phyloP scores from a whole-genome alignment of 176 grass and related monocot genomes.

The Aegilops speltoides region DNA sequence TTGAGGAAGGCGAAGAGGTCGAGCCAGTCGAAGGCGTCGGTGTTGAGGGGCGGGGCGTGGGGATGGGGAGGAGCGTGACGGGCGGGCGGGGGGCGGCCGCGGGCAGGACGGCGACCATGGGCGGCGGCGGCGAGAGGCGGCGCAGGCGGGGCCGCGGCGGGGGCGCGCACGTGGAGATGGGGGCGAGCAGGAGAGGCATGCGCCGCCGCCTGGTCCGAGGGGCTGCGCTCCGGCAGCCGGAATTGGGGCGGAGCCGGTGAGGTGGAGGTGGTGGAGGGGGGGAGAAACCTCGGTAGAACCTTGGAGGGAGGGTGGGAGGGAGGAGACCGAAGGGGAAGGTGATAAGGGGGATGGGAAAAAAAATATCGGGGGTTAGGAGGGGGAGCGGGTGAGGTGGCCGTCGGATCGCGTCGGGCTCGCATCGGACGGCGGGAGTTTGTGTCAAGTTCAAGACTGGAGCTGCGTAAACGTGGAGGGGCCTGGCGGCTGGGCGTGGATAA shows the following conservation, averaged over 20 bases:
- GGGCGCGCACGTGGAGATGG: conserved; percentile 41
- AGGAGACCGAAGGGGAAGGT: neutral
- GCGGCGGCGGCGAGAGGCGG: conserved; percentile 53
- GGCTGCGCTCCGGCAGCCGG: neutral
- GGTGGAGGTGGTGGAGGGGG: neutral
- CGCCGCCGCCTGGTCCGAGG: conserved; percentile 10
- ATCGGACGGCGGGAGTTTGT: neutral
- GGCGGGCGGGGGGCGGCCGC: conserved; percentile 1
- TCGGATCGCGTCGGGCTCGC: conserved; percentile 7
- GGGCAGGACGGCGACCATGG: conserved; percentile 35
- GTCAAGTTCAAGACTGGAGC: neutral
- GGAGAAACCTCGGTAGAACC: conserved; percentile 53
- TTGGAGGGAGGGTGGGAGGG: neutral
- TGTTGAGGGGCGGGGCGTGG: conserved; percentile 23
- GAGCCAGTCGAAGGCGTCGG: conserved; percentile 53
- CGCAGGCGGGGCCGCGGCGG: conserved; percentile 44
- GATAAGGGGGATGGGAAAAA: conserved; percentile 33
- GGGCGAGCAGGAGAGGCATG: conserved; percentile 53
- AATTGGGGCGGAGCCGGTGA: neutral
- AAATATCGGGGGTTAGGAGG: conserved; percentile 36
- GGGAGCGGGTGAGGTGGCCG: neutral
- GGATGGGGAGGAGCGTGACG: neutral
- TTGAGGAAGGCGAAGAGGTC: conserved; percentile 61
- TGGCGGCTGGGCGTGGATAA: neutral
- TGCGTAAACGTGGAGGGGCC: neutral